These are phyloP conservation scores for Cordyceps militaris DNA, from an alignment of 2,329 filamentous ascomycete genomes.

Conservation along the genomic window DNA sequence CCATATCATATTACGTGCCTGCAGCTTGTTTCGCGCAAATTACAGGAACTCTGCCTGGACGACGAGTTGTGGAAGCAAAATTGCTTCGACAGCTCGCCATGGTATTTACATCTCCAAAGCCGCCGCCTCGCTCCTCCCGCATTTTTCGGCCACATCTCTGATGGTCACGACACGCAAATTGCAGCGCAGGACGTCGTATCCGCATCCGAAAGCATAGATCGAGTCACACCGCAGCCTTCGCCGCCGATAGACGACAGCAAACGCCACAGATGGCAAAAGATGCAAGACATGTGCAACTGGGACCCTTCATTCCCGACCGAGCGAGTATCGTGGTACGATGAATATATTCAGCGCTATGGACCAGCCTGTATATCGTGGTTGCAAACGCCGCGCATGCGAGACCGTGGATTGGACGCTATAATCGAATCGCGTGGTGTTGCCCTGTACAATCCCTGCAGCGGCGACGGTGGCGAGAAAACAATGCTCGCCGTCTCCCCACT, in stretches of 20 bases:
- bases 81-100: conserved; percentile 65
- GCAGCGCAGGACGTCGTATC: not conserved
- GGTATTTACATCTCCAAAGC: conserved; percentile 51
- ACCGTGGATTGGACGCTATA: conserved; percentile 36
- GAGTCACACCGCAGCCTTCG: conserved; percentile 31
- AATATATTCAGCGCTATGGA: conserved; percentile 77
- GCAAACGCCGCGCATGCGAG: conserved; percentile 47
- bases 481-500: conserved; percentile 65
- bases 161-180: not conserved
- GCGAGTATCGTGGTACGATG: conserved; percentile 74
- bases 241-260: conserved; percentile 22
- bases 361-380: conserved; percentile 72
- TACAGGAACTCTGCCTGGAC: conserved; percentile 64
- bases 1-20: conserved; percentile 48
- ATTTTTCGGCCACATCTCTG: not conserved
- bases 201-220: conserved; percentile 13
- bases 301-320: conserved; percentile 70
- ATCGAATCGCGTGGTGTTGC: conserved; percentile 69
- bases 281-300: conserved; percentile 68
- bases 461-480: conserved; percentile 37
- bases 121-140: not conserved
- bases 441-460: conserved; percentile 49
- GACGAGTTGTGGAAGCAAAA: conserved; percentile 67
- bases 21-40: conserved; percentile 60
- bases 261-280: conserved; percentile 18